These are phyloP conservation scores for Myrmaecium sp. DNA, from an alignment of 2,329 filamentous ascomycete genomes.

Conservation along the genomic window DNA sequence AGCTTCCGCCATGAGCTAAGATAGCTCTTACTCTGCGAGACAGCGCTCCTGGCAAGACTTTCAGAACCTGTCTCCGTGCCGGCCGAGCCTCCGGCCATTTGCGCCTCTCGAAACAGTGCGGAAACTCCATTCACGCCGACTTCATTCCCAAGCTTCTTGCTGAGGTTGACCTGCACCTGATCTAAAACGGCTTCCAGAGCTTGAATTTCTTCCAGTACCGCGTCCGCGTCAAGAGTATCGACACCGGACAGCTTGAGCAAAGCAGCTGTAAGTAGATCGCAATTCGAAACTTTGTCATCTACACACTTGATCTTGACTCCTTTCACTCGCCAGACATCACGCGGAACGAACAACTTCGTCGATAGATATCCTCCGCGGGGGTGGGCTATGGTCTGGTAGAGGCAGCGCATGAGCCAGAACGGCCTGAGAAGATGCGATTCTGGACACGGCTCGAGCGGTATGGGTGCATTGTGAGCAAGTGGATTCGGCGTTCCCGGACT, in stretches of 20 bases:
- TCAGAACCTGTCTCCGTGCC: slow-evolving; percentile 12
- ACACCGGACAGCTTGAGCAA: slow-evolving; percentile 68
- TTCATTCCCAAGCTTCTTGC: slow-evolving; percentile 80
- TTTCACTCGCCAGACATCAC: slow-evolving; percentile 86
- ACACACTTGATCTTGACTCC: slow-evolving; percentile 81
- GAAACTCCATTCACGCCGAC: slow-evolving; percentile 66
- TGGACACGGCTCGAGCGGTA: slow-evolving; percentile 78
- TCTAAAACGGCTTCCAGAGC: slow-evolving; percentile 71
- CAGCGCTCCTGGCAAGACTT: slow-evolving; percentile 17
- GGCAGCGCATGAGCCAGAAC: slow-evolving; percentile 92
- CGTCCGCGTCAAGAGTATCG: slow-evolving; percentile 80
- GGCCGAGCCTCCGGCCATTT: slow-evolving; percentile 15
- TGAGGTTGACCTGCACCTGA: slow-evolving; percentile 58
- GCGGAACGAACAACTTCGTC: slow-evolving; percentile 77
- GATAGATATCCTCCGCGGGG: slow-evolving; percentile 85
- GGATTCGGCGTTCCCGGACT: slow-evolving; percentile 49
- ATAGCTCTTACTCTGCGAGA: slow-evolving; percentile 45
- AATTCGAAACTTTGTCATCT: slow-evolving; percentile 87
- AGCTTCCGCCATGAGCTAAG: slow-evolving; percentile 81
- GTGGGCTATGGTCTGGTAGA: slow-evolving; percentile 85
- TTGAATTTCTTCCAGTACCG: slow-evolving; percentile 88
- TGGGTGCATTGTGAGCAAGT: slow-evolving; percentile 47
- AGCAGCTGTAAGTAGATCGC: slow-evolving; percentile 78
- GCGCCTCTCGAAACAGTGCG: slow-evolving; percentile 59
- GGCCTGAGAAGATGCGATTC: slow-evolving; percentile 78